Conservation (phyloP, 352 stramenopile species). For the Plasmopara muralis region DNA sequence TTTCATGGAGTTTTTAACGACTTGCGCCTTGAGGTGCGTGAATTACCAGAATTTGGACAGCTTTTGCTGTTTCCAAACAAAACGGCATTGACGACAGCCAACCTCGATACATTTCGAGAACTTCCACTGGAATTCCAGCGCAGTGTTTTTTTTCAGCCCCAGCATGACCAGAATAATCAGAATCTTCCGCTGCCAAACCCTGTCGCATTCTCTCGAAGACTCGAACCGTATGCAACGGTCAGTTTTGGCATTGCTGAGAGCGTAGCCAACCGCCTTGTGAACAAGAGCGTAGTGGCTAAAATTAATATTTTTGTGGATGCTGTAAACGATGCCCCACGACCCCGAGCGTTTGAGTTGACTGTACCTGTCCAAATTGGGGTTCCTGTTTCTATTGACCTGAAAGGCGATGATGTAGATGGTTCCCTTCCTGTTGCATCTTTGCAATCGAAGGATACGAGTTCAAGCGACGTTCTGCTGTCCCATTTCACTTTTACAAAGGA, state of each 20-base stretch:
- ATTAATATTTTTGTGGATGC: conserved; percentile 56
- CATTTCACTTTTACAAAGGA: conserved; percentile 16
- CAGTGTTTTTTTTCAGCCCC: conserved; percentile 44
- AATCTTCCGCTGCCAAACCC: conserved; percentile 35
- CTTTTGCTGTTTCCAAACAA: conserved; percentile 52
- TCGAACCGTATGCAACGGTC: conserved; percentile 31
- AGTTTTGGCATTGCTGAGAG: conserved; percentile 30
- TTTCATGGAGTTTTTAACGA: conserved; percentile 61
- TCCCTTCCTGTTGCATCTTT: neutral
- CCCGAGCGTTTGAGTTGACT: conserved; percentile 11
- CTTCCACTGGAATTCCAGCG: conserved; percentile 42
- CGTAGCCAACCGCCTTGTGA: conserved; percentile 21
- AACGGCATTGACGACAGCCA: conserved; percentile 28
- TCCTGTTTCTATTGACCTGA: conserved; percentile 30
- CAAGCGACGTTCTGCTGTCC: conserved; percentile 11
- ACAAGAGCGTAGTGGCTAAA: conserved; percentile 20
- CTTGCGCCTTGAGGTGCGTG: conserved; percentile 40
- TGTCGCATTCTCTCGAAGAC: conserved; percentile 30
- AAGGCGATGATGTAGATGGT: conserved; percentile 37
- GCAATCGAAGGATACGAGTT: neutral
- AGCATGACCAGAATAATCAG: conserved; percentile 37
- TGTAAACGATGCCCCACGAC: conserved; percentile 38
- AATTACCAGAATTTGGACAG: conserved; percentile 38
- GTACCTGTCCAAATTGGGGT: conserved; percentile 16
- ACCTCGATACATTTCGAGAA: conserved; percentile 32